Base-by-base conservation (phyloP, 495 filamentous ascomycete genomes). In the Aspergillus bertholletiae region DNA sequence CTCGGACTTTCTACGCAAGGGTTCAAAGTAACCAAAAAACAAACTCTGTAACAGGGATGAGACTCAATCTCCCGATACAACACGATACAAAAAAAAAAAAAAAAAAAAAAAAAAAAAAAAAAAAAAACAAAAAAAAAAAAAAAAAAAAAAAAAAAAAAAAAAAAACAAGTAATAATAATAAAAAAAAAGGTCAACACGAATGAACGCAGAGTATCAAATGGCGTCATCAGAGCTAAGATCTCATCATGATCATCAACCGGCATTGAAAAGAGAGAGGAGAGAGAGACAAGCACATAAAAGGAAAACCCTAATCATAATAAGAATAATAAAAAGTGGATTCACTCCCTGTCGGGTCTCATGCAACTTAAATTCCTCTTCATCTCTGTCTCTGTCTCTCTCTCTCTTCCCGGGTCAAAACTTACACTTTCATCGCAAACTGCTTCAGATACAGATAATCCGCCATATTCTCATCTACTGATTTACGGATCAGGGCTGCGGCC, bases 371-470 rank as follows among this genome's bases (percentile, higher is more conserved):
- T 37, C 34, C 44, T 56, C 58, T 52, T 47, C 39, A 46, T 51
- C 39, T 53, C 48, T 60, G 27, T 52, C 23, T 39, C 39, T 34
- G 35, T 37, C 35, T 54, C 21, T 59, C 46, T 26, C 49, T 49
- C 35, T 47, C 30, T 40, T 47, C 18, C 39, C 44, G 15, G 3
- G 24, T 21, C 20, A 6, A 40, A 21, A 27, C 22, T 22, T 51
- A 79, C n/a, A 84, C 73, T 59, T 85, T 84, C 62, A 96, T 75
- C 51, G 88, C 89, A 71, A 95, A 97, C 59, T 83, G 78, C 83
- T 93, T 96, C 72, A 97, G 71, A 67, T 95, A 95, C 71, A 95
- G 83, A 61, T 97, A 97, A 68, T 96, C 84, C n/a, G 72, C 72
- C 57, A 93, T 78, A 69, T 92, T 95, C 43, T 78, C 85, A 60